phyloP scores from a whole-genome alignment of 352 stramenopile species.

The Thraustotheca clavata region DNA sequence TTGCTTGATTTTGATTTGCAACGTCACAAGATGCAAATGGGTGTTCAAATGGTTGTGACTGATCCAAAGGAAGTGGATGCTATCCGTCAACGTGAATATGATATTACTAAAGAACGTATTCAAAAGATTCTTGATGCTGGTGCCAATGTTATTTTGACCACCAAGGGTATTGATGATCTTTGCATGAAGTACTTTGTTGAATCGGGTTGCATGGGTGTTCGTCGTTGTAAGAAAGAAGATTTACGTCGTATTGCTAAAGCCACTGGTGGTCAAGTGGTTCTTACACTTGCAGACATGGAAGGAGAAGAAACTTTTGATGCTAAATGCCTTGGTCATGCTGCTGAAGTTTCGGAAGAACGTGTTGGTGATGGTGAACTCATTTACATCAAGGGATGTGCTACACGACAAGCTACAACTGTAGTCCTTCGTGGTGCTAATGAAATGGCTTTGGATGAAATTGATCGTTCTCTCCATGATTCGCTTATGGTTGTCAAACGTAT shows the following conservation, averaged over 20 bases:
- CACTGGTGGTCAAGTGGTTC: conserved; percentile 94
- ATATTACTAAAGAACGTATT: conserved; percentile 99
- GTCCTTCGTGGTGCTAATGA: conserved; percentile 99
- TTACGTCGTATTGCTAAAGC: conserved; percentile 97
- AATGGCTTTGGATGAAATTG: conserved; percentile 99
- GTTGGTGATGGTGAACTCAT: conserved; percentile 99
- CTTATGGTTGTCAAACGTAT: conserved; percentile 99
- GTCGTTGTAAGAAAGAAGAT: conserved; percentile 98
- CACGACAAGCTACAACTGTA: conserved; percentile 91
- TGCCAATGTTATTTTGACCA: conserved; percentile 99
- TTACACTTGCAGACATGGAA: conserved; percentile 98
- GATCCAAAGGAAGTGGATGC: conserved; percentile 95
- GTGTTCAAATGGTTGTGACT: conserved; percentile 88
- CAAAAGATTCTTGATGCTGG: conserved; percentile 98
- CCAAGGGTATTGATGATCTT: conserved; percentile 99
- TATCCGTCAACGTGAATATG: conserved; percentile 98
- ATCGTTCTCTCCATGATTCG: conserved; percentile 97
- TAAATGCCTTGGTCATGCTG: conserved; percentile 86
- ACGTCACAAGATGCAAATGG: conserved; percentile 97
- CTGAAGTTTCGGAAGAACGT: conserved; percentile 92
- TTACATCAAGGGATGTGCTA: conserved; percentile 97
- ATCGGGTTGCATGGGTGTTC: conserved; percentile 93
- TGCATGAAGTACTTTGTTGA: conserved; percentile 99
- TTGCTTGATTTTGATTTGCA: conserved; percentile 99
- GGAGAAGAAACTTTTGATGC: conserved; percentile 96